These are phyloP conservation scores for Poa pratensis DNA, from an alignment of 176 grass and related monocot species.

Conservation along the genomic window DNA sequence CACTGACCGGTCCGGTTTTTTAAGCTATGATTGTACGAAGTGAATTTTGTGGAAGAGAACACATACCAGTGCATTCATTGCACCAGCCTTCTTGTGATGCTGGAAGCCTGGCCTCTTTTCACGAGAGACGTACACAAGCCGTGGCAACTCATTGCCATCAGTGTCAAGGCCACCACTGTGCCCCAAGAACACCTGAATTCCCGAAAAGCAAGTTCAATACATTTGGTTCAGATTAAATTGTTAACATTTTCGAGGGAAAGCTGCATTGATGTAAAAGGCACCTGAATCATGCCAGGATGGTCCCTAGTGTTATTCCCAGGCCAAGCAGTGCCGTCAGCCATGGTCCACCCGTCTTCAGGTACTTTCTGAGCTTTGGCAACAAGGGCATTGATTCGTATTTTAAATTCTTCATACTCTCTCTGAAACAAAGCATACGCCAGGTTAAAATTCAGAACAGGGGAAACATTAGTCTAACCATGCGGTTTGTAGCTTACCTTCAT, in stretches of 20 bases:
- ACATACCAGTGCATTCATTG: conserved; percentile 98
- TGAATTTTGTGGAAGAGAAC: conserved; percentile 28
- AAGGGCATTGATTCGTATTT: conserved; percentile 95
- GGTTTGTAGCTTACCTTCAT: conserved; percentile 82
- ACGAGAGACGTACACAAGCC: conserved; percentile 99
- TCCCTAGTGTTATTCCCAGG: conserved; percentile 98
- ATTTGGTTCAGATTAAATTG: conserved; percentile 15
- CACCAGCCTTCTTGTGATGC: conserved; percentile 99
- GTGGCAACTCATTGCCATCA: conserved; percentile 93
- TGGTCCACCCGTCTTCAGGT: conserved; percentile 98
- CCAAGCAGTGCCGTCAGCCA: conserved; percentile 98
- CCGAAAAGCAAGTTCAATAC: conserved; percentile 29
- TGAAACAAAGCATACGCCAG: conserved; percentile 48
- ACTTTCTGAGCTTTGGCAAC: conserved; percentile 98
- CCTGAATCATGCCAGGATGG: conserved; percentile 99
- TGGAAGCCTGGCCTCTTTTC: conserved; percentile 99
- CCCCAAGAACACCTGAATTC: conserved; percentile 90
- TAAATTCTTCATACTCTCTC: conserved; percentile 99
- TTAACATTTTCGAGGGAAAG: neutral
- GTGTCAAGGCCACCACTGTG: conserved; percentile 99
- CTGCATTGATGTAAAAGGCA: conserved; percentile 37
- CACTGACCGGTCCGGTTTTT: too few species aligned
- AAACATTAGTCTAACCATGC: conserved; percentile 31
- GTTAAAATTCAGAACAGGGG: conserved; percentile 28
- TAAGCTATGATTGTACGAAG: neutral